Evolutionary conservation across 441 rosid species (phyloP), one percentile per base, ranked within the genome.

Genomic region (Populus trichocarpa): DNA sequence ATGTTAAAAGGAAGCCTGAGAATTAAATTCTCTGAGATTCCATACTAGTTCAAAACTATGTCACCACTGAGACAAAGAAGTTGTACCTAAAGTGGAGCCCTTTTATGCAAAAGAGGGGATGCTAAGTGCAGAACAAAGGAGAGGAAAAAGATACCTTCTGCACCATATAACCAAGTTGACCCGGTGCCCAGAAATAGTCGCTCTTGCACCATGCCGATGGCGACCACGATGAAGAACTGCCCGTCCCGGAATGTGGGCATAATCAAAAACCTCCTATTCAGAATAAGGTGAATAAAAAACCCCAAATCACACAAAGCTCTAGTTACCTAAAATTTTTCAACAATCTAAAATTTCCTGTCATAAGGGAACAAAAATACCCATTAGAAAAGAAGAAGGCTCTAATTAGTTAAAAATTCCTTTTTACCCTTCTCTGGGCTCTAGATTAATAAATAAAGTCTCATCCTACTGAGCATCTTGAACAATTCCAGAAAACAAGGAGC

Each of bases 141-240:
- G 18, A 16, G 18, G 20, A 67, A 32, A 76, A 23, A 40, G 46
- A 38, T 86, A 95, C 98, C 98, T 95, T 88, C 94, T 85, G 85
- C 98, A 95, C 98, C 98, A 95, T 70, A 95, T 74, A 63, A 95
- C 87, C 83, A 95, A 81, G 85, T 95, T 95, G 81, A 86, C 78
- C 75, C 97, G 87, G 77, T 84, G 88, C 57, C 98, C 98, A 13
- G 91, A 84, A 76, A 90, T 87, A 33, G 98, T 95, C 66, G 98
- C 95, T 88, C 94, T 90, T 8, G 97, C 98, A 71, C 98, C 98
- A 86, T 95, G 97, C 25, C 97, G 91, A 81, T 93, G 97, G 70
- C 92, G 95, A 72, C 98, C 98, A n/a, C 92, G 93, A 80, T 95
- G 98, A 81, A 95, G 95, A 76, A 95, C 84, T 75, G 98, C 98